These are phyloP conservation scores for Lentinus tigrinus DNA, from an alignment of 768 basidiomycete species.

Conservation along the genomic window DNA sequence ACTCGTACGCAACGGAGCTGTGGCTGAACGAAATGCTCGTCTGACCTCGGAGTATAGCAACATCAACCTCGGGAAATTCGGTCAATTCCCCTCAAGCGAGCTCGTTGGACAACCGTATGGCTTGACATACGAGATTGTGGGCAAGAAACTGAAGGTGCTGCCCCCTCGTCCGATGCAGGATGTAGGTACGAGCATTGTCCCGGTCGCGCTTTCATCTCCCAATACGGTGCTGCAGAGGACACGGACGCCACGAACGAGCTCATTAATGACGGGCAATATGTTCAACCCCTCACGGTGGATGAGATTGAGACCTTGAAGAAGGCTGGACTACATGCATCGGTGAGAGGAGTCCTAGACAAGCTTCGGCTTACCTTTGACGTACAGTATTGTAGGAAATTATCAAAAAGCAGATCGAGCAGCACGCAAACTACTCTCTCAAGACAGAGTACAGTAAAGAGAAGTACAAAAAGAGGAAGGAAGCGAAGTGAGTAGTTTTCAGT, in stretches of 20 bases:
- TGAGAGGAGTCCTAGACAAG: constrained; percentile 18
- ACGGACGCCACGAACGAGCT: constrained; percentile 96
- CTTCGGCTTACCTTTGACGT: background rate
- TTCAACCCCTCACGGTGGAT: constrained; percentile 77
- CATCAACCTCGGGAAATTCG: constrained; percentile 80
- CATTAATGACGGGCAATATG: constrained; percentile 83
- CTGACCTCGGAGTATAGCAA: constrained; percentile 42
- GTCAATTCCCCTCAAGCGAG: constrained; percentile 75
- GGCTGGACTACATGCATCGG: constrained; percentile 77
- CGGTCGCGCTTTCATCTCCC: background rate
- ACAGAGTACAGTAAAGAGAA: constrained; percentile 99
- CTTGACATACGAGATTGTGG: constrained; percentile 80
- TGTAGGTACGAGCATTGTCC: constrained; percentile 56
- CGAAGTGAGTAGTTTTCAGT: constrained; percentile 62
- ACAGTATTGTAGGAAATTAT: constrained; percentile 77
- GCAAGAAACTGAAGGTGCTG: constrained; percentile 63
- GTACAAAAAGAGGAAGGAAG: constrained; percentile 94
- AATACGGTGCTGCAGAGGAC: constrained; percentile 62
- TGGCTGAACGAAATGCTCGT: constrained; percentile 2
- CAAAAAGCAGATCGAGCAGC: constrained; percentile 88
- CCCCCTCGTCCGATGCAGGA: constrained; percentile 70
- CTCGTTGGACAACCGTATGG: constrained; percentile 86
- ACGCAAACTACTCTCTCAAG: constrained; percentile 89
- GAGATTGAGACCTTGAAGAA: constrained; percentile 86
- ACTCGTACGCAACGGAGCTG: constrained; percentile 51